Base-by-base conservation (phyloP, 2,329 filamentous ascomycete species). In the Ambrosiella cleistominuta region DNA sequence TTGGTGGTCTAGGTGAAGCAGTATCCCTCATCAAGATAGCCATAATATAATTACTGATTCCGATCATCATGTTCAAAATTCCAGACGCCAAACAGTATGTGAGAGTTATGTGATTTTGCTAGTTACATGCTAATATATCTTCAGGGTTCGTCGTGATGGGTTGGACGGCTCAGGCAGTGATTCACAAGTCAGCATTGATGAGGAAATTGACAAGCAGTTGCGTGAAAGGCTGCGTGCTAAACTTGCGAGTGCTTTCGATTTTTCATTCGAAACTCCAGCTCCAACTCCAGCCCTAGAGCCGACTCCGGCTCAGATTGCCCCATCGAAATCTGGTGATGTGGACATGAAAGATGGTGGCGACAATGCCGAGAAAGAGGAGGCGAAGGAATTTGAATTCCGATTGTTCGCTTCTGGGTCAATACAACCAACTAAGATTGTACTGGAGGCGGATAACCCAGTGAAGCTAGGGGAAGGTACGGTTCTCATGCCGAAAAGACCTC, bases 61-160 rank as follows among this genome's bases (percentile, higher is more conserved):
- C 3, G 27, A 5, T 27, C 27, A 27, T 27, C 27, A 27, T 27
- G 27, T 27, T 27, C 27, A 3, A 27, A 27, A 27, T 27, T 7
- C 75, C 76, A 39, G 70, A 76, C 58, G 74, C 75, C 53, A 79
- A 78, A 65, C 71, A 75, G 76, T 78, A 66, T 61, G 70, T 47
- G 36, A 15, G 17, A 57, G 37, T 8, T 51, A 3, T 17, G 35
- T 45, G 42, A 13, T 9, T 5, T 13, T n/a, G 13, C 15, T 8
- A 8, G 3, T 27, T 61, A 38, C 40, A 13, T 52, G 7, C 59
- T 55, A 56, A 57, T 38, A 4, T 35, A 50, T 35, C 13, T 27
- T 27, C 57, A 80, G 79, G 62, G 74, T 82, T 57, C 74, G 79
- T 37, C 73, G 80, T 57, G 72, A 76, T 62, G 77, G 82, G 44